Base-by-base conservation (phyloP, 257 asterid genomes). In the Buddleja alternifolia region DNA sequence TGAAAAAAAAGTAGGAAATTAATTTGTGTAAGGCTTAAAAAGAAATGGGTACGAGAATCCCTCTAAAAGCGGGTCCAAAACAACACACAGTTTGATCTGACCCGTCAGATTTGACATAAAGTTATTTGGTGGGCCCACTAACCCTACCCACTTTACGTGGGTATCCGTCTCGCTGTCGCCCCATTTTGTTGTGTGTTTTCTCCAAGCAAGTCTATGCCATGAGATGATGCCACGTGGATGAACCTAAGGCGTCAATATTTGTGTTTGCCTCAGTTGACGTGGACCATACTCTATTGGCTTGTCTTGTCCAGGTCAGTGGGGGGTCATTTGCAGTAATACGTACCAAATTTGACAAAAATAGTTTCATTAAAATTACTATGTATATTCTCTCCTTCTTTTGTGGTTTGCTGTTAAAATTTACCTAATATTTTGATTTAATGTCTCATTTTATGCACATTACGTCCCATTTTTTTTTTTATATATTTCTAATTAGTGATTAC, bases 41-140 rank as follows among this genome's bases (percentile, higher is more conserved):
- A 21, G 57, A 75, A 70, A 75, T 66, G 73, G 52, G 89, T 86
- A 81, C 87, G 89, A 83, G 87, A 85, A 83, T 83, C 71, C 80
- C 61, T 70, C 84, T 80, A 82, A 71, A 64, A 61, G 72, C 77
- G 37, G 59, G 75, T 75, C 75, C 58, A 63, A 23, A 68, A 39
- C 34, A n/a, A 75, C 66, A 51, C 6, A 16, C 44, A 72, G 74
- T 72, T 59, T 57, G 81, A 77, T 47, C 79, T 72, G 80, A 70
- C 60, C 76, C 71, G 56, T 72, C 68, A n/a, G 72, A 77, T 70
- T 85, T 73, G 86, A 85, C 84, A 63, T 75, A 82, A 85, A 80
- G 87, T 36, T 34, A 29, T 1, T 1, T 15, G 0, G 61, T 66
- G 85, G 88, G 83, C 71, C 93, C 77, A 65, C 34, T 34, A 39